Conservation (phyloP, 2,329 filamentous ascomycete species). For the Fusarium mangiferae region DNA sequence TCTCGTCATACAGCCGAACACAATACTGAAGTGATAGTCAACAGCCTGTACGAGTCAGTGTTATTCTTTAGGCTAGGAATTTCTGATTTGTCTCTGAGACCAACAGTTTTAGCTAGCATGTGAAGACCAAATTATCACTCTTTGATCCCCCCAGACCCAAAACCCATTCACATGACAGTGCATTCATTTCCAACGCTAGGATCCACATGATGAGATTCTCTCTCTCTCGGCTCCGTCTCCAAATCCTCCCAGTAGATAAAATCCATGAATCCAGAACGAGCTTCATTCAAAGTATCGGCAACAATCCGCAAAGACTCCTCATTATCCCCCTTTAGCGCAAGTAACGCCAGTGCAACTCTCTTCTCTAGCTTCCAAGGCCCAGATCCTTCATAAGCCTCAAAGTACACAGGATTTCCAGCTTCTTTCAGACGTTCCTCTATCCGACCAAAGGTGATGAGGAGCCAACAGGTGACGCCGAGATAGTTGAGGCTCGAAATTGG, state of each 20-base stretch:
- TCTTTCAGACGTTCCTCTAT: constrained; percentile 45
- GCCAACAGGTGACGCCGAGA: constrained; percentile 37
- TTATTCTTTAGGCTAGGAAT: neutral
- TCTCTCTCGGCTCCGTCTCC: neutral
- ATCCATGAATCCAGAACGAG: constrained; percentile 3
- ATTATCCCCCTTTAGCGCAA: neutral
- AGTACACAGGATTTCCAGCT: constrained; percentile 34
- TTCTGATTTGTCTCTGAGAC: neutral
- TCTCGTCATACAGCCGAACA: neutral
- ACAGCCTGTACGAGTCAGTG: fast-evolving
- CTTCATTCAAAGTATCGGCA: neutral
- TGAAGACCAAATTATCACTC: neutral
- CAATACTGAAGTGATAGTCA: neutral
- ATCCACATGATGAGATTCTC: neutral
- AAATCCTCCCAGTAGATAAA: constrained; percentile 33
- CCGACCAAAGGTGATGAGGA: constrained; percentile 40
- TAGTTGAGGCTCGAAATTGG: constrained; percentile 52
- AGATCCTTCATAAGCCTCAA: neutral
- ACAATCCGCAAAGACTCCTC: constrained; percentile 14
- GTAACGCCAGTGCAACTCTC: constrained; percentile 1
- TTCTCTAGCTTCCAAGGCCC: neutral
- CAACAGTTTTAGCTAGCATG: neutral
- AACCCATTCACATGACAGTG: neutral
- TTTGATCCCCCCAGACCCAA: neutral
- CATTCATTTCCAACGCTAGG: neutral